phyloP scores from a whole-genome alignment of 2,329 filamentous ascomycete species.

The Thelonectria blattea region DNA sequence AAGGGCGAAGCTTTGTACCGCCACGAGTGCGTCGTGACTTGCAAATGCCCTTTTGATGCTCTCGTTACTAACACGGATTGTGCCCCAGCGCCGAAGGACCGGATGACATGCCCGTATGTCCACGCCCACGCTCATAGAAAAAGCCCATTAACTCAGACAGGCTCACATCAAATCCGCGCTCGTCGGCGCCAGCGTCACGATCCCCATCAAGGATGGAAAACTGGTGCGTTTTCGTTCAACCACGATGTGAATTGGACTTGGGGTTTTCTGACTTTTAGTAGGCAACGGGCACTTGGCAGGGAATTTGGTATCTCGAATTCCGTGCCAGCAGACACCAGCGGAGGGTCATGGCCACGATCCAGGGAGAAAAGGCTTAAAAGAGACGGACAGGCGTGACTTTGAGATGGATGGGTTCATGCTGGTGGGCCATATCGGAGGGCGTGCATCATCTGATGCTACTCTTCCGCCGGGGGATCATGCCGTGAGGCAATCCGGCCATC shows the following conservation, averaged over 20 bases:
- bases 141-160: conserved; percentile 45
- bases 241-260: neutral
- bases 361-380: conserved; percentile 73
- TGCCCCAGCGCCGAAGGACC: conserved; percentile 72
- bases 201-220: conserved; percentile 87
- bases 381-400: neutral
- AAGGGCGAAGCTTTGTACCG: conserved; percentile 78
- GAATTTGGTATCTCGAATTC: conserved; percentile 96
- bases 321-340: conserved; percentile 76
- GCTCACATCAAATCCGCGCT: conserved; percentile 93
- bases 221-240: conserved; percentile 57
- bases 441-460: no score
- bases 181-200: conserved; percentile 85
- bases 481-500: neutral
- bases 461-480: no score
- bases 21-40: conserved; percentile 57
- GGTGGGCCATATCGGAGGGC: neutral
- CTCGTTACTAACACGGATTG: conserved; percentile 8
- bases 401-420: neutral
- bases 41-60: neutral
- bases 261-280: conserved; percentile 34
- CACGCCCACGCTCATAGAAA: neutral
- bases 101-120: conserved; percentile 88
- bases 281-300: conserved; percentile 77
- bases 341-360: conserved; percentile 89